A percentile compares a stretch with the other conserved stretches of the same genome.
Evolutionary conservation across 768 basidiomycete genomes (phyloP).

Genomic region (Leccinellum rugosiceps): DNA sequence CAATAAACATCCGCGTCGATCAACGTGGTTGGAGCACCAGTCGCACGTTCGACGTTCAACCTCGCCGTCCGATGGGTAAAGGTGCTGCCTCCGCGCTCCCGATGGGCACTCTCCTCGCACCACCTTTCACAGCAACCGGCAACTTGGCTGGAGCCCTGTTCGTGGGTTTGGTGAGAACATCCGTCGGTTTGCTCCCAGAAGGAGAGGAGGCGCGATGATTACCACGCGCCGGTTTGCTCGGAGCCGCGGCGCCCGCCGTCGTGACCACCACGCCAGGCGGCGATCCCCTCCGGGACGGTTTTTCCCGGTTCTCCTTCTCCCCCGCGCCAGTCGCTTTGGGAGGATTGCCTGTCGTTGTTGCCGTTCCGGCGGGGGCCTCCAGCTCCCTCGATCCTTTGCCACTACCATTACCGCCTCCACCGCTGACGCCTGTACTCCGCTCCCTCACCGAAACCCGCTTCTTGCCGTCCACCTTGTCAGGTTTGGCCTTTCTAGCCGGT

Average conservation of each 20-base stretch:
- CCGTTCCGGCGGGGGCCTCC: slow-evolving; percentile 7
- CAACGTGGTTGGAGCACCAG: neutral
- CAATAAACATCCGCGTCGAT: slow-evolving; percentile 1
- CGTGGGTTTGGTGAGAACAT: slow-evolving; percentile 6
- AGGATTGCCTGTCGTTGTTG: slow-evolving; percentile 19
- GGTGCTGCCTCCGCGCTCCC: slow-evolving; percentile 62
- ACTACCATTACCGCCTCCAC: neutral
- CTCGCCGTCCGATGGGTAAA: slow-evolving; percentile 44
- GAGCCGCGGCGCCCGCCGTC: slow-evolving; percentile 7
- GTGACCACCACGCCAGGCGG: slow-evolving; percentile 11
- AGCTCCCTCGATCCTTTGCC: slow-evolving; percentile 32
- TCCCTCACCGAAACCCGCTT: slow-evolving; percentile 33
- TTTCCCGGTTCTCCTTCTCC: slow-evolving; percentile 36
- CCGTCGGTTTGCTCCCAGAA: slow-evolving; percentile 9
- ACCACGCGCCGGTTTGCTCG: slow-evolving; percentile 17
- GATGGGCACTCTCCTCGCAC: slow-evolving; percentile 64
- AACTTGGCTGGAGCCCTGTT: slow-evolving; percentile 28
- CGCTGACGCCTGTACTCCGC: slow-evolving; percentile 31
- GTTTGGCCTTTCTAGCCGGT: slow-evolving; percentile 7
- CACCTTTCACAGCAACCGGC: slow-evolving; percentile 38
- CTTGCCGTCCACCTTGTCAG: slow-evolving; percentile 18
- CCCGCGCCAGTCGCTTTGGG: slow-evolving; percentile 28
- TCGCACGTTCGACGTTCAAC: slow-evolving; percentile 23
- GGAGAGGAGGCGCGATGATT: neutral
- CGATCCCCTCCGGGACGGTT: slow-evolving; percentile 31